A percentile compares a stretch with the other conserved stretches of the same genome.
Conservation (phyloP, 129 eudicot genomes). For the Pseudognaphalium luteoalbum region DNA sequence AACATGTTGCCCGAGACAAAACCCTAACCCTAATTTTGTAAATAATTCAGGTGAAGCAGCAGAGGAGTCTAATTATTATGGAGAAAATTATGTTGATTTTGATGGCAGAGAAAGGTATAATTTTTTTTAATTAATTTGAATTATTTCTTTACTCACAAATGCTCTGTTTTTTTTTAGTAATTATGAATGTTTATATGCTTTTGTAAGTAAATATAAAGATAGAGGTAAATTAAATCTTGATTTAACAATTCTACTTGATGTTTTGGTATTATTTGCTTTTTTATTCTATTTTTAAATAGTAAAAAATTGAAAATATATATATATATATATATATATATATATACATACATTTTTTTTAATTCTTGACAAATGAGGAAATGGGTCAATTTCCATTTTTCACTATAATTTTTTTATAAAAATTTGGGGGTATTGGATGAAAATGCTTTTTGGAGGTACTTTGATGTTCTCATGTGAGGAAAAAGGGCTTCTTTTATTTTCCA, state of each 20-base stretch:
- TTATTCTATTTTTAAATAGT: too few relatives aligned
- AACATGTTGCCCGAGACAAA: conserved; percentile 9
- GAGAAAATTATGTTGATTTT: conserved; percentile 63
- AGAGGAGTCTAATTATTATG: conserved; percentile 32
- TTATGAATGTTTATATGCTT: background rate
- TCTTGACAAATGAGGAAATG: background rate
- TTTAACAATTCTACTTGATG: background rate
- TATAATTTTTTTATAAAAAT: background rate
- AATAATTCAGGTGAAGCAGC: conserved; percentile 34
- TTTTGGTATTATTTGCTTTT: background rate
- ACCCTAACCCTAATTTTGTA: conserved; percentile 26
- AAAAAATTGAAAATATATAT: too few relatives aligned
- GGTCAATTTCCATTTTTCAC: background rate
- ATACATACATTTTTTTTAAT: too few relatives aligned
- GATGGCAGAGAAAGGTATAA: conserved; percentile 66
- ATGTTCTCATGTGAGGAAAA: conserved; percentile 23
- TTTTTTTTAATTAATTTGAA: background rate
- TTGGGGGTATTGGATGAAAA: conserved; percentile 20
- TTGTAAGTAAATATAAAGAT: background rate
- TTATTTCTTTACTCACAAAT: background rate
- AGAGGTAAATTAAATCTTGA: background rate
- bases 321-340: too few relatives aligned
- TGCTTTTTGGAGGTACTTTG: conserved; percentile 26
- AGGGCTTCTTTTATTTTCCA: conserved; percentile 5
- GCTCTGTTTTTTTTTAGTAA: background rate